Percentiles rank a stretch among this genome's conserved stretches.
Evolutionary conservation across 2,329 filamentous ascomycete genomes (phyloP).

Genomic region (Penicillium sp.): DNA sequence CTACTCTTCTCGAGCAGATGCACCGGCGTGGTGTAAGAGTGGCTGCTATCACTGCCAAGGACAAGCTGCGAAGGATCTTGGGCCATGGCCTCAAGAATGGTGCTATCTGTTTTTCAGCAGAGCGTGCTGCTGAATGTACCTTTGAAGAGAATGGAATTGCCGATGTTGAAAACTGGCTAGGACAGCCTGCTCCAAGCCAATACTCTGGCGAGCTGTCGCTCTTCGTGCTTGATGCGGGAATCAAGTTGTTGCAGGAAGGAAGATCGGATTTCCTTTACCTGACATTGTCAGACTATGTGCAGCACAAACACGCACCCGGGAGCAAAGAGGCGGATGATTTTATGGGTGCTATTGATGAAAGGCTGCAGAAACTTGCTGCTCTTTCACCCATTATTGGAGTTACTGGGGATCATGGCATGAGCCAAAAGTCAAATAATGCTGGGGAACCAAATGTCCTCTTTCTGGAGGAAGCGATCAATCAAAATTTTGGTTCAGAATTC

Average conservation of each 20-base stretch:
- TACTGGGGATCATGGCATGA: conserved; percentile 53
- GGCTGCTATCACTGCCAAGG: conserved; percentile 51
- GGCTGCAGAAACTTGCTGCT: conserved; percentile 37
- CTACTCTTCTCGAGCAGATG: conserved; percentile 49
- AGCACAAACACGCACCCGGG: conserved; percentile 49
- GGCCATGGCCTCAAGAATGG: conserved; percentile 38
- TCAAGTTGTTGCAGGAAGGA: conserved; percentile 46
- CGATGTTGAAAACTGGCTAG: conserved; percentile 44
- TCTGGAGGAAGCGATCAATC: conserved; percentile 43
- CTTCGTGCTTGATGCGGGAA: conserved; percentile 49
- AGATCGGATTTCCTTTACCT: conserved; percentile 49
- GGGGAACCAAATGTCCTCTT: conserved; percentile 47
- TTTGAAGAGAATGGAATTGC: conserved; percentile 41
- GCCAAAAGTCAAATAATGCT: conserved; percentile 39
- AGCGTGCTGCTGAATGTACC: conserved; percentile 36
- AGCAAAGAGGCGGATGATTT: conserved; percentile 44
- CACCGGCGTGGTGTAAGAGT: conserved; percentile 45
- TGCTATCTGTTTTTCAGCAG: conserved; percentile 47
- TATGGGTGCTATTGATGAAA: conserved; percentile 38
- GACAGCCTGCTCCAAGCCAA: conserved; percentile 41
- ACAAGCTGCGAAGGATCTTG: conserved; percentile 50
- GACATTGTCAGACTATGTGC: conserved; percentile 52
- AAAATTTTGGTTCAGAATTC: conserved; percentile 30
- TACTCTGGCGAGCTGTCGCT: conserved; percentile 52
- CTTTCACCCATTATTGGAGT: conserved; percentile 45